Evolutionary conservation across 495 filamentous ascomycete genomes (phyloP), one percentile per base, ranked within the genome.

Genomic region (Platismatia glauca): DNA sequence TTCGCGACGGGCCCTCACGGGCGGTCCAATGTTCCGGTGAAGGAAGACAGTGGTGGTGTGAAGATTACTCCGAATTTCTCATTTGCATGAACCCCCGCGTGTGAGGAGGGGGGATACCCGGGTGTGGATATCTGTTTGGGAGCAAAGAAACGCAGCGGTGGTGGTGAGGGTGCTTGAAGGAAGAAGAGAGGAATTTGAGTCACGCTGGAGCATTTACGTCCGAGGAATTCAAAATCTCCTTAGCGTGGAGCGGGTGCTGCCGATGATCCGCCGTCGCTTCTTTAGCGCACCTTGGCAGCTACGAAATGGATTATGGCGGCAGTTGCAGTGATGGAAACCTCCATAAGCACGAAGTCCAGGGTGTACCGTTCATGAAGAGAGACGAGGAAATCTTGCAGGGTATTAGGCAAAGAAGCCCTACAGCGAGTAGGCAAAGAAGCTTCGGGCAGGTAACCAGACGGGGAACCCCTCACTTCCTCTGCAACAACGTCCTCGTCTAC

Each of bases 11-110:
- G 82, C 89, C 91, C 89, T 96, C 82, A 76, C 89, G 87, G 87
- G 90, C 86, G 87, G 92, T 78, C 58, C 58, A 80, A 73, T 72
- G 59, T 48, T 37, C 24, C 41, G 62, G 66, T 57, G 59, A 63
- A 65, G 71, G 39, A 50, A 65, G 33, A 64, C 52, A 64, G 68
- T 66, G 72, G 77, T 78, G 73, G 61, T 59, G 75, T 90, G 89
- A 91, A 95, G 91, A 93, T 86, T 96, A 89, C 93, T 96, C 92
- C 92, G 92, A 96, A 96, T 96, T 96, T 96, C 93, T 95, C 93
- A 96, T 94, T 94, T 96, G 93, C 91, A 80, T 72, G 34, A 60
- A 59, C n/a, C 18, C 22, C 22, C 20, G 0, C 38, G 29, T 61
- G 63, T 50, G 46, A 39, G 7, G 34, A 58, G 67, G 66, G 70